Conservation (phyloP, 371 early-diverging fungal species). For the Coemansia sp. region DNA sequence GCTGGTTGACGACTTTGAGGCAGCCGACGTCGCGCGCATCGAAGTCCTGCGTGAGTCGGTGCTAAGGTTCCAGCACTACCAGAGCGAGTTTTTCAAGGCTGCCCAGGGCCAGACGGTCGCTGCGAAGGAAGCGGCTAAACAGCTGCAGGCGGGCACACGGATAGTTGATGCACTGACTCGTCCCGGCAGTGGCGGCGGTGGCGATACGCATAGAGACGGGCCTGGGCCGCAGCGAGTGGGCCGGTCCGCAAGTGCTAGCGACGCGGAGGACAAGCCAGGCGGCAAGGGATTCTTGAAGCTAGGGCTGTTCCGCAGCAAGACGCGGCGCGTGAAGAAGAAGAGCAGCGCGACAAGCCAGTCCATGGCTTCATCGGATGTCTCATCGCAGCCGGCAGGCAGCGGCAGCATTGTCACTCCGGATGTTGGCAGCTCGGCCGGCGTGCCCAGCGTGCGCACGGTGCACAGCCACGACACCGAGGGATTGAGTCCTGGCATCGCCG, state of each 20-base stretch:
- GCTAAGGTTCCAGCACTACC: conserved; percentile 42
- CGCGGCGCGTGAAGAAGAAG: conserved; percentile 16
- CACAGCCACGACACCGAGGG: conserved; percentile 5
- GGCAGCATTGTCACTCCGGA: conserved; percentile 1
- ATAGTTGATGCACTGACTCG: conserved; percentile 20
- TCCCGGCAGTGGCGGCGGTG: background rate
- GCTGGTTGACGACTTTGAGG: conserved; percentile 37
- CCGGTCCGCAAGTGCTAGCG: background rate
- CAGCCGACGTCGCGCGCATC: conserved; percentile 37
- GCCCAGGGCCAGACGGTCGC: conserved; percentile 12
- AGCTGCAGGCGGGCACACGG: conserved; percentile 2
- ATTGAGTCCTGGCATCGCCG: background rate
- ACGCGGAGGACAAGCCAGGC: background rate
- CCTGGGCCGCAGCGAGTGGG: no score
- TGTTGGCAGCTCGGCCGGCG: conserved; percentile 2
- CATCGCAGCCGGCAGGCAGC: background rate
- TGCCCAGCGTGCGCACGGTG: conserved; percentile 23
- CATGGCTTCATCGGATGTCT: conserved; percentile 12
- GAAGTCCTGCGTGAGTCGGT: conserved; percentile 35
- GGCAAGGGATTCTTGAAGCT: conserved; percentile 24
- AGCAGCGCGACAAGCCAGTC: conserved; percentile 10
- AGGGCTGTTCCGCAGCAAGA: conserved; percentile 39
- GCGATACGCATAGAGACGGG: background rate
- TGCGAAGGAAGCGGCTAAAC: conserved; percentile 16
- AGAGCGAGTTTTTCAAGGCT: conserved; percentile 31